Evolutionary conservation across 257 asterid genomes (phyloP), one percentile per base, ranked within the genome.

Genomic region (Nicotiana benthamiana): DNA sequence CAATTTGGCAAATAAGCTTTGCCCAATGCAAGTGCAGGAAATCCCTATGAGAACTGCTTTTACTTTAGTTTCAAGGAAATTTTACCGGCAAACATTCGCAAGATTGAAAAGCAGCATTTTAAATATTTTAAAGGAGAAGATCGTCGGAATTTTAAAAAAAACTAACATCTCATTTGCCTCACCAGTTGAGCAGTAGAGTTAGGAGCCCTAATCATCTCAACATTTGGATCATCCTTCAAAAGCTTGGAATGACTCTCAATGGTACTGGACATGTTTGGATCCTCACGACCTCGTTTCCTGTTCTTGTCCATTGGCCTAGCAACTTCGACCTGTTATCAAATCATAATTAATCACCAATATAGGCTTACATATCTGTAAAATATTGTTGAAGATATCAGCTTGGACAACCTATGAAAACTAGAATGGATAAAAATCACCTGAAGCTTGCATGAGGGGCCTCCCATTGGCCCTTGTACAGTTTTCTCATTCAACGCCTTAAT

Each of bases 261-360:
- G 56, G 68, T 80, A 76, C 40, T 77, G 75, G 87, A 75, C 81
- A 82, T 84, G 79, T 87, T 90, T n/a, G 92, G 89, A 75, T 84
- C 87, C 86, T 92, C 98, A 80, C 84, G 96, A 72, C 67, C 88
- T 81, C 97, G 92, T 83, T 94, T 94, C 90, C 84, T 93, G 87
- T 80, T 93, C 86, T 79, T 89, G 60, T 87, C 95, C 88, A 85
- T 80, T 27, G 98, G 97, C 86, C 93, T 90, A 54, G 98, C 98
- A 80, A 94, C 88, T 89, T 95, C 98, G 82, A 95, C 93, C 98
- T 95, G 90, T 74, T 81, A 82, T 85, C 66, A 88, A 63, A 86
- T 52, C 79, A 59, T 27, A 75, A 52, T 11, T 66, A 6, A 54
- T 63, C 68, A 78, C n/a, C 77, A 22, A 46, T 62, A 51, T 7